Percentiles rank a stretch among this genome's conserved stretches.
Evolutionary conservation across 345 rosid genomes (phyloP).

Genomic region (Arabis alpina): DNA sequence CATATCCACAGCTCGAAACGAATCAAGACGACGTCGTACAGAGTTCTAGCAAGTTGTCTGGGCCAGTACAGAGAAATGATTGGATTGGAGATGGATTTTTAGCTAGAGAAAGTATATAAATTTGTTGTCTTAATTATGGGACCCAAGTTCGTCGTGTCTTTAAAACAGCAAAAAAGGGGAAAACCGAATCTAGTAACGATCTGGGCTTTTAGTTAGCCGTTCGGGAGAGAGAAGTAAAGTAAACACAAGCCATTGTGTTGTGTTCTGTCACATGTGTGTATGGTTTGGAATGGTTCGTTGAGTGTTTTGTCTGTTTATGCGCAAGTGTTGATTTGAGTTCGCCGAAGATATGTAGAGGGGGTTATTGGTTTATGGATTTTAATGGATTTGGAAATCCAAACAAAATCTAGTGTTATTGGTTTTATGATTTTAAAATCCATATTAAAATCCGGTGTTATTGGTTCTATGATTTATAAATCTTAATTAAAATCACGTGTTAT

Average conservation of each 20-base stretch:
- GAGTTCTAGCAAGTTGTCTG: slow-evolving; percentile 21
- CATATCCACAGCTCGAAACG: slow-evolving; percentile 33
- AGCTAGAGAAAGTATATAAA: slow-evolving; percentile 23
- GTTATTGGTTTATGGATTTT: no score
- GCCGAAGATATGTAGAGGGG: slow-evolving; percentile 26
- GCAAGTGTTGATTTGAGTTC: slow-evolving; percentile 21
- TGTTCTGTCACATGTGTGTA: slow-evolving; percentile 19
- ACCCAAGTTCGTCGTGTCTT: slow-evolving; percentile 32
- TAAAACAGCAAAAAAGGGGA: neutral
- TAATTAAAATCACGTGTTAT: no score
- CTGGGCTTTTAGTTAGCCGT: slow-evolving; percentile 24
- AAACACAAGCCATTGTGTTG: slow-evolving; percentile 27
- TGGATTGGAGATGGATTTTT: slow-evolving; percentile 25
- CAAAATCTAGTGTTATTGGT: no score
- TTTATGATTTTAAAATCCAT: no score
- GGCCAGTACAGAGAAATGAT: slow-evolving; percentile 25
- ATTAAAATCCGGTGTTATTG: no score
- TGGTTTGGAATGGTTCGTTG: slow-evolving; percentile 29
- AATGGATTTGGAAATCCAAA: no score
- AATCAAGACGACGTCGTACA: slow-evolving; percentile 30
- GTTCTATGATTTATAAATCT: no score
- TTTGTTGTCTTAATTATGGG: slow-evolving; percentile 27
- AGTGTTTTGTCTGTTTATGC: slow-evolving; percentile 43
- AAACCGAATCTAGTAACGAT: slow-evolving; percentile 19
- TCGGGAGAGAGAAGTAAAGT: slow-evolving; percentile 9